Evolutionary conservation across 495 filamentous ascomycete species (phyloP).

Genomic region (Xylaria scruposa): DNA sequence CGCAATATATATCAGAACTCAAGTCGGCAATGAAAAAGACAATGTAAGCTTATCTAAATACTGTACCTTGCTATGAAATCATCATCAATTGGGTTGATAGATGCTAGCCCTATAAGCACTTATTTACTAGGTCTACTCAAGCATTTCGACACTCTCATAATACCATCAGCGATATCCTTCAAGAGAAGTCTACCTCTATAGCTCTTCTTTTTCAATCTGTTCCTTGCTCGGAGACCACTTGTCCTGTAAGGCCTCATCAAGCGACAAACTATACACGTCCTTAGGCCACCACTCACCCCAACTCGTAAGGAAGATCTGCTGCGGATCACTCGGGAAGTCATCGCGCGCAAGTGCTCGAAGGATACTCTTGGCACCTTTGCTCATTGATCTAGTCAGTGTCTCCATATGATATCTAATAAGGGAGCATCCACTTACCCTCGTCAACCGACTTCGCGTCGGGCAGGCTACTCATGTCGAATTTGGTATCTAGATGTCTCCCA

Average conservation of each 20-base stretch:
- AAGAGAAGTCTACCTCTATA: not conserved
- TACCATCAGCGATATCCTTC: not conserved
- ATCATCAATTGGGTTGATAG: not conserved
- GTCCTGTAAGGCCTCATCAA: not conserved
- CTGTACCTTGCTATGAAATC: not conserved
- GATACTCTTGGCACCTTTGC: not conserved
- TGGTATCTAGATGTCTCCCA: not conserved
- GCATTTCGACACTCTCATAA: not conserved
- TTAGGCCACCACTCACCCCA: slow-evolving; percentile 3
- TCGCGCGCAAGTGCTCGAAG: not conserved
- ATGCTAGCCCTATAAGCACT: not conserved
- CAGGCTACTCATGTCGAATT: not conserved
- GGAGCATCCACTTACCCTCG: not conserved
- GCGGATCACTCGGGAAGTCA: not conserved
- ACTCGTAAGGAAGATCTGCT: not conserved
- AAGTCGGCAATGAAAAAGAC: not conserved
- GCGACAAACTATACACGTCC: not conserved
- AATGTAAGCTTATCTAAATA: not conserved
- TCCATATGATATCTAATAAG: not conserved
- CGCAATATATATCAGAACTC: not conserved
- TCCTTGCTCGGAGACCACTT: slow-evolving; percentile 6
- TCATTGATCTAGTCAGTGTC: not conserved
- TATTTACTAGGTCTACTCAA: not conserved
- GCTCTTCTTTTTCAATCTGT: slow-evolving; percentile 7
- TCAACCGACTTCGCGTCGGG: not conserved